A percentile compares a stretch with the other conserved stretches of the same genome.
These are phyloP conservation scores for Colletotrichum sp. DNA, from an alignment of 2,329 filamentous ascomycete genomes.

Conservation along the genomic window DNA sequence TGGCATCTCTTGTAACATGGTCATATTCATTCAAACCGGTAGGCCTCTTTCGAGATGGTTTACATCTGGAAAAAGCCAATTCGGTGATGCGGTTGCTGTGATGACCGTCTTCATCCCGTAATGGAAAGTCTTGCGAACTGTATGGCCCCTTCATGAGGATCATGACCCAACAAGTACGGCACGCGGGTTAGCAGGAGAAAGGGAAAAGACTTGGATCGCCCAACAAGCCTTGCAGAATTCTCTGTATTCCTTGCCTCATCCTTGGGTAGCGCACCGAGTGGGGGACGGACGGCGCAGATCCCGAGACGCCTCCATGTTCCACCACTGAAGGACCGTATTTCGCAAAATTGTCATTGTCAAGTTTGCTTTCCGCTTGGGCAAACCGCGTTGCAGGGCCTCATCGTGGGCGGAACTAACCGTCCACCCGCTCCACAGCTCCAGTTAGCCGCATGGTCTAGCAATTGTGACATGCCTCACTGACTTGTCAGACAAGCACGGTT, in stretches of 20 bases:
- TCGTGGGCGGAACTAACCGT: constrained; percentile 6
- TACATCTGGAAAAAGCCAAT: neutral
- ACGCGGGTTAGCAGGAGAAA: neutral
- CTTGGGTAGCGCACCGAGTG: neutral
- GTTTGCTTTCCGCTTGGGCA: neutral
- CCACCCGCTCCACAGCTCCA: constrained; percentile 1
- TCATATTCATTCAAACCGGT: neutral
- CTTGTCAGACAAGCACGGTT: neutral
- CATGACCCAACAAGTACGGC: neutral
- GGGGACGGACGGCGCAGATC: neutral
- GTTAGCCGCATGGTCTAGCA: neutral
- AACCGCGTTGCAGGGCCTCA: neutral
- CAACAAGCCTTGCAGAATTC: neutral
- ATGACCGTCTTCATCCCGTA: neutral
- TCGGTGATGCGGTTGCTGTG: neutral
- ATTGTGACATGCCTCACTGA: neutral
- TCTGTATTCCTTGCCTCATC: neutral
- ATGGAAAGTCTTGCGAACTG: neutral
- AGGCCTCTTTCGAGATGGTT: neutral
- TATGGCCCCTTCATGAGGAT: neutral
- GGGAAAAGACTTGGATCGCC: neutral
- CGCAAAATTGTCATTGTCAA: neutral
- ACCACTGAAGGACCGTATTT: neutral
- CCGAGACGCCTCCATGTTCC: neutral
- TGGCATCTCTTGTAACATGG: neutral